Base-by-base conservation (phyloP, 768 basidiomycete genomes). In the Xanthoconium purpureum region DNA sequence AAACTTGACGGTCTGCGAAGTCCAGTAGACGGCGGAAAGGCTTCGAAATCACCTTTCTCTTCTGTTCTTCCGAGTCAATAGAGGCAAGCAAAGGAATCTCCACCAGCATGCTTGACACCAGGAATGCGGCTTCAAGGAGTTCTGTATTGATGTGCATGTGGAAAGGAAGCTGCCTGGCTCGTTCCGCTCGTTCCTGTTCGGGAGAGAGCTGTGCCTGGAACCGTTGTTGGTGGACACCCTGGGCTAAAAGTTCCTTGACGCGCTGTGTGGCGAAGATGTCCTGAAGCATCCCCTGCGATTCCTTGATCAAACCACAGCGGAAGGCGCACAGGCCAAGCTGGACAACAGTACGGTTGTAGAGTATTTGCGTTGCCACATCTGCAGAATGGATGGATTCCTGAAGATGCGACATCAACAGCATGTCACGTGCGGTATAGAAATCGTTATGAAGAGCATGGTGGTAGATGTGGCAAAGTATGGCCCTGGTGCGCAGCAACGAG, bases 131-230 rank as follows among this genome's bases (percentile, higher is more conserved):
- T 73, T 98, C 97, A 53, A 98, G 78, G 10, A 99, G 80, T 73
- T 98, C 97, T 14, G 97, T 93, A 77, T 98, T 99, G 75, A 98
- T 94, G 74, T 99, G 97, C 89, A 98, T 91, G 73, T 99, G 97
- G 87, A 98, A 99, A 30, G 97, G 97, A 24, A 99, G 80, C 65
- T 98, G 93, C 35, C 97, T 84, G 62, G 94, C 88, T 62, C 94
- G 91, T 72, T 99, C 97, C 3, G 94, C 87, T 68, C 94, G 91
- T 72, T 99, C 97, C 74, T 99, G 97, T 72, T 99, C 97, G 2
- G 93, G 93, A 13, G 89, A 84, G 55, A 95, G 76, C 10, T 84
- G 82, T 44, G 73, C 71, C 63, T 91, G 89, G 79, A 87, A 96
- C 35, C 94, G 84, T 65, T 93, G 91, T 66, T 91, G 89, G 71